Evolutionary conservation across 2,329 filamentous ascomycete species (phyloP).

Genomic region (Coniella vitis): DNA sequence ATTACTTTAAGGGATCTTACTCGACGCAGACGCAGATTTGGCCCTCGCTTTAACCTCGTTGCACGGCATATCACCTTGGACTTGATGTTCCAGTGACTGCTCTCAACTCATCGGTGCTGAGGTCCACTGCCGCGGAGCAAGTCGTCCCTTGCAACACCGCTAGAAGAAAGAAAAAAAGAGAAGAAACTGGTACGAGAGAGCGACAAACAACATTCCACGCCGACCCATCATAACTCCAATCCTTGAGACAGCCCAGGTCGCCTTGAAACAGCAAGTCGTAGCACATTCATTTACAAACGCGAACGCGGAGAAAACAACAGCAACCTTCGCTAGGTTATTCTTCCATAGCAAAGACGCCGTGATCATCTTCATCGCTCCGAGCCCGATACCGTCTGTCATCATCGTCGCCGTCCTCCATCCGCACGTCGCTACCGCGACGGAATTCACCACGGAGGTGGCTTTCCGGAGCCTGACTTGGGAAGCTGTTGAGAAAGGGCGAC

Average conservation of each 20-base stretch:
- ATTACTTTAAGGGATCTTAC: slow-evolving; percentile 36
- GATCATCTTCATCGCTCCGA: slow-evolving; percentile 81
- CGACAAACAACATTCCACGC: slow-evolving; percentile 10
- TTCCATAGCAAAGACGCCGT: slow-evolving; percentile 98
- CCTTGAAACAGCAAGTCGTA: slow-evolving; percentile 12
- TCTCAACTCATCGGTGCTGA: slow-evolving; percentile 64
- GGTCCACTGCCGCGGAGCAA: slow-evolving; percentile 55
- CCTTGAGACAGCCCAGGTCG: slow-evolving; percentile 5
- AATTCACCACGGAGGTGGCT: slow-evolving; percentile 55
- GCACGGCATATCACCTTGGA: slow-evolving; percentile 26
- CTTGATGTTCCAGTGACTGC: slow-evolving; percentile 20
- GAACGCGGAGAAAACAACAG: slow-evolving; percentile 6
- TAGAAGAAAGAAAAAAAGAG: slow-evolving; percentile 26
- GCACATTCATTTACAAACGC: slow-evolving; percentile 12
- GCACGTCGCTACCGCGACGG: slow-evolving; percentile 51
- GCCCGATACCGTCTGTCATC: slow-evolving; percentile 54
- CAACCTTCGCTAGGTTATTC: slow-evolving; percentile 45
- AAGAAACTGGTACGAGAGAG: slow-evolving; percentile 18
- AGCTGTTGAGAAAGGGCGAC: slow-evolving; percentile 57
- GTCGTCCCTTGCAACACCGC: slow-evolving; percentile 43
- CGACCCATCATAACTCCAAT: slow-evolving; percentile 24
- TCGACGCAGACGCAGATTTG: slow-evolving; percentile 51
- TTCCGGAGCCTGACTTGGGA: slow-evolving; percentile 53
- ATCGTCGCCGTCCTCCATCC: slow-evolving; percentile 66
- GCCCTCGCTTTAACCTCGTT: slow-evolving; percentile 69